Evolutionary conservation across 1,284 basidiomycete genomes (phyloP).

Genomic region (Naganishia liquefaciens): DNA sequence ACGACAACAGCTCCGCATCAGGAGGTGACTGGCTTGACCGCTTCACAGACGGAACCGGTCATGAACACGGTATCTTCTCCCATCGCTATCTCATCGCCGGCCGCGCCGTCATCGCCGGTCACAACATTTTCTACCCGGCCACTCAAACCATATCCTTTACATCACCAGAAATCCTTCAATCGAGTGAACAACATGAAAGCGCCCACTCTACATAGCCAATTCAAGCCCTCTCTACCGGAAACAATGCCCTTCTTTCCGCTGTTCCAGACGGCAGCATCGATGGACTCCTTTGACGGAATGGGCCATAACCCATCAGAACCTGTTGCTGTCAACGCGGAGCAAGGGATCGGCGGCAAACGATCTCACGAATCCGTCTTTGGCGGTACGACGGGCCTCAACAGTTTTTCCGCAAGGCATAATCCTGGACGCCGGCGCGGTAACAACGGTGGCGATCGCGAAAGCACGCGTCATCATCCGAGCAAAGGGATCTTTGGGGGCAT

Average conservation of each 20-base stretch:
- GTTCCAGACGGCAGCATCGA: slow-evolving; percentile 19
- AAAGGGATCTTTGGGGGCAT: slow-evolving; percentile 19
- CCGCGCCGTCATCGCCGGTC: slow-evolving; percentile 9
- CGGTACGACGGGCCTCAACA: slow-evolving; percentile 15
- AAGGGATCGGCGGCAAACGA: slow-evolving; percentile 17
- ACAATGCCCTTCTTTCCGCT: slow-evolving; percentile 24
- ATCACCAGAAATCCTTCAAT: slow-evolving; percentile 20
- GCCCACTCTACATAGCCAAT: not conserved
- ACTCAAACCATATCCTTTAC: slow-evolving; percentile 20
- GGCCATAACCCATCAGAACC: not conserved
- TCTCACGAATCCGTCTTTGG: slow-evolving; percentile 27
- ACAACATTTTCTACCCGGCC: slow-evolving; percentile 18
- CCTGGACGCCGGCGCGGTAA: not conserved
- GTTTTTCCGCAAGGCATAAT: slow-evolving; percentile 7
- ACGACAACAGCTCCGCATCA: not conserved
- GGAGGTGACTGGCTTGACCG: not conserved
- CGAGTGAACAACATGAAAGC: slow-evolving; percentile 23
- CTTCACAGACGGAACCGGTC: slow-evolving; percentile 10
- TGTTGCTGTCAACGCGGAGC: slow-evolving; percentile 1
- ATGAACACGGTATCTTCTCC: slow-evolving; percentile 14
- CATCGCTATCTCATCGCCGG: slow-evolving; percentile 11
- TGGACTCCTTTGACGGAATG: slow-evolving; percentile 18
- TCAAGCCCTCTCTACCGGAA: slow-evolving; percentile 23
- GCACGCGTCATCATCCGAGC: slow-evolving; percentile 9
- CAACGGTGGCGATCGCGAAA: slow-evolving; percentile 6